Base-by-base conservation (phyloP, 1,284 basidiomycete genomes). In the Trichosporon asahii region DNA sequence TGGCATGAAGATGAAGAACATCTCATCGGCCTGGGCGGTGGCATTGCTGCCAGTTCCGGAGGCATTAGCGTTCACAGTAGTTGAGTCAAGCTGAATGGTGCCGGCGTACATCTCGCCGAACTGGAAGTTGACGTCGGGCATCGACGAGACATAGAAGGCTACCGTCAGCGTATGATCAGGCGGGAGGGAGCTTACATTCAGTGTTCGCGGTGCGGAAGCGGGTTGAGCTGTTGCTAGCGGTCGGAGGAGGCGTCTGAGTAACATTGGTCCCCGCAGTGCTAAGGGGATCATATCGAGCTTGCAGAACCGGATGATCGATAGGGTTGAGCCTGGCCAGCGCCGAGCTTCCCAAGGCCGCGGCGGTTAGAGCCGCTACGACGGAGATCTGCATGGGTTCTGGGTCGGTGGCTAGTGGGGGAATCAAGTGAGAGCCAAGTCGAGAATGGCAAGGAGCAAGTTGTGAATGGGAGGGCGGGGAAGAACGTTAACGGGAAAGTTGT, bases 21-120 rank as follows among this genome's bases (percentile, higher is more conserved):
- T 70, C 25, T 64, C 44, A 21, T 29, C 53, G 63, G 12, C 35
- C 31, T 35, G 21, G 27, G 33, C 27, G 37, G 37, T 35, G 23
- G 29, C 23, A 23, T 65, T 55, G n/a, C 12, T 55, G n/a, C 12
- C 18, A 0, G 29, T 2, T 14, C 29, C 66, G 9, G 66, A 12
- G n/a, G 23, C 25, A 11, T 14, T 27, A 0, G 25, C 18, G 64
- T 60, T 63, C 1, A 27, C 11, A 0, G 23, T n/a, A 25, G 27
- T 4, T 1, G 27, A 8, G 66, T 74, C 66, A 65, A 77, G 61
- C 18, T 72, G 71, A 29, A 77, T 71, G n/a, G 64, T 53, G 60
- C 76, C 76, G 9, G 74, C 68, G 66, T 77, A 77, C 65, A 74
- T 49, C 66, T 77, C 76, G 40, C 74, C 73, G 49, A 75, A 72